phyloP scores from a whole-genome alignment of 768 basidiomycete genomes.

The Mycena olivaceomarginata region DNA sequence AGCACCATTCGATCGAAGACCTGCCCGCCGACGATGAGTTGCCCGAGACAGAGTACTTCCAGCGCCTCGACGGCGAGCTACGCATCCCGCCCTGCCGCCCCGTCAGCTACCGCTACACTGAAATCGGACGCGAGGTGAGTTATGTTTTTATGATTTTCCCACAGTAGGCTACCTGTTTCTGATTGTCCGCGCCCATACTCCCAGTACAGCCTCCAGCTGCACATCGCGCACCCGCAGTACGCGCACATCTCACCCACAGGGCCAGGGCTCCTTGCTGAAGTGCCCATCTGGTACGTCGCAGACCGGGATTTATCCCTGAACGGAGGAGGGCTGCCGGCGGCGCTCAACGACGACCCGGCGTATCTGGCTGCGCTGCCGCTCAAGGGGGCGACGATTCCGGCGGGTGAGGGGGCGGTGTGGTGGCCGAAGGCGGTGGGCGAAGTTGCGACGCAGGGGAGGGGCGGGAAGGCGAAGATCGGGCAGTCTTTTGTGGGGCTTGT shows the following conservation, averaged over 20 bases:
- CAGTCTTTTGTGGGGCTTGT: constrained; percentile 36
- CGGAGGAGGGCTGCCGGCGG: constrained; percentile 1
- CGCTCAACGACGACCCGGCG: constrained; percentile 34
- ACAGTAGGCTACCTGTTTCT: not conserved
- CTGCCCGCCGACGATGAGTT: constrained; percentile 8
- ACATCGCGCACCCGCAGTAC: constrained; percentile 38
- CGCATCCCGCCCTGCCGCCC: constrained; percentile 43
- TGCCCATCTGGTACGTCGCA: constrained; percentile 42
- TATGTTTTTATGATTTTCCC: not conserved
- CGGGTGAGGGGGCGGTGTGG: constrained; percentile 17
- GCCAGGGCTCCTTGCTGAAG: constrained; percentile 40
- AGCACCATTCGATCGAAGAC: constrained; percentile 23
- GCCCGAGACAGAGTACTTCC: constrained; percentile 27
- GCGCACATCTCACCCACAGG: constrained; percentile 44
- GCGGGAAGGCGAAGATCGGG: constrained; percentile 38
- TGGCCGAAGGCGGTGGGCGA: constrained; percentile 40
- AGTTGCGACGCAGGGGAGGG: constrained; percentile 27
- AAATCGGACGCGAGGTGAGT: constrained; percentile 44
- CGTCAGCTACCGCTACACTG: constrained; percentile 45
- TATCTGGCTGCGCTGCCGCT: constrained; percentile 38
- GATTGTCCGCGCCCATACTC: not conserved
- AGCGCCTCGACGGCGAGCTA: constrained; percentile 40
- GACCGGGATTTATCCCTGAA: constrained; percentile 20
- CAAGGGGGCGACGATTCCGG: constrained; percentile 39
- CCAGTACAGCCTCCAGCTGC: constrained; percentile 43